These are phyloP conservation scores for Circinella minor DNA, from an alignment of 371 early-diverging fungal genomes.

Conservation along the genomic window DNA sequence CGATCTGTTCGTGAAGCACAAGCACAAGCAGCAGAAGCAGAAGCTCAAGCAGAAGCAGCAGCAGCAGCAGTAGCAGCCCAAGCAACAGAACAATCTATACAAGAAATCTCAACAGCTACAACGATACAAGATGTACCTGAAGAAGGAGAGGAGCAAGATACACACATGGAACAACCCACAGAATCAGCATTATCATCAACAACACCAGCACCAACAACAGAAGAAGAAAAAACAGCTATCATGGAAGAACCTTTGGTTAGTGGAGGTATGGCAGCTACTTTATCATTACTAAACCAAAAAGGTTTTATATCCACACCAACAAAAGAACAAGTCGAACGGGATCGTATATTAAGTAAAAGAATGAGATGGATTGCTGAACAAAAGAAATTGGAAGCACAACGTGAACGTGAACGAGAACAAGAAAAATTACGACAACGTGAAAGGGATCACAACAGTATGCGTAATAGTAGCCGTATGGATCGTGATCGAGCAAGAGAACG, in stretches of 20 bases:
- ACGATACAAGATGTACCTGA: conserved; percentile 1
- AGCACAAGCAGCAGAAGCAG: conserved; percentile 10
- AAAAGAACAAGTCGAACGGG: conserved; percentile 66
- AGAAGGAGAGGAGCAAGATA: conserved; percentile 14
- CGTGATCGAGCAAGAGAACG: conserved; percentile 42
- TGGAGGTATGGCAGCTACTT: conserved; percentile 83
- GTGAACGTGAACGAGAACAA: conserved; percentile 48
- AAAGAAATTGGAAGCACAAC: conserved; percentile 56
- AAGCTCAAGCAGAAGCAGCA: neutral
- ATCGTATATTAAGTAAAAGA: conserved; percentile 66
- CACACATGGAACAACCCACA: neutral
- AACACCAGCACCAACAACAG: neutral
- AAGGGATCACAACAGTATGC: conserved; percentile 31
- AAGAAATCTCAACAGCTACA: conserved; percentile 1
- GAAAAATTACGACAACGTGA: conserved; percentile 36
- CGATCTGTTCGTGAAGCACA: conserved; percentile 16
- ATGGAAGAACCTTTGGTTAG: conserved; percentile 86
- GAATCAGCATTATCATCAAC: conserved; percentile 4
- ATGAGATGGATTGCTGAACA: conserved; percentile 76
- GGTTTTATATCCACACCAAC: conserved; percentile 70
- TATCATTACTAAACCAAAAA: conserved; percentile 78
- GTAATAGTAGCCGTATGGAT: conserved; percentile 27
- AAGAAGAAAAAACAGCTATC: conserved; percentile 31
- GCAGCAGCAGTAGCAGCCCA: conserved; percentile 37
- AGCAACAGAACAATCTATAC: conserved; percentile 20